Conservation (phyloP, 768 basidiomycete genomes). For the Termitomyces eurrhizus region DNA sequence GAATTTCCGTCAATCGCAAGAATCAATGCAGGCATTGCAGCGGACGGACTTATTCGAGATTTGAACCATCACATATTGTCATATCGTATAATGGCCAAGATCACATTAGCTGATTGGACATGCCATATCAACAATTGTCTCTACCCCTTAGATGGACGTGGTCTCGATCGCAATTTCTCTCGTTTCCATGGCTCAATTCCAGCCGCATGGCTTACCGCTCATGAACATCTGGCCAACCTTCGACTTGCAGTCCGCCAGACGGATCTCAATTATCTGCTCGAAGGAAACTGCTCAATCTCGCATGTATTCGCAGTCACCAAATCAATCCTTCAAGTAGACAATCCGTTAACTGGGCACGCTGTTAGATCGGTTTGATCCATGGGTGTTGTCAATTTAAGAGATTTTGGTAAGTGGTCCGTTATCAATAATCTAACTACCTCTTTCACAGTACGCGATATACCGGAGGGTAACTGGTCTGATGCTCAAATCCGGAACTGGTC, state of each 20-base stretch:
- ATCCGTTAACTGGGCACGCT: no score
- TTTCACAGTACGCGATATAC: no score
- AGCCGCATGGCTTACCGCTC: conserved; percentile 14
- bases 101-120: conserved; percentile 17
- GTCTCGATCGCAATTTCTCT: conserved; percentile 2
- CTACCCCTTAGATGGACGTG: conserved; percentile 3
- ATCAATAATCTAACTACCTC: no score
- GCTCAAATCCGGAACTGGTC: no score
- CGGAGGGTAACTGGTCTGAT: no score
- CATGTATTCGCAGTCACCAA: no score
- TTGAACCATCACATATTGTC: conserved; percentile 21
- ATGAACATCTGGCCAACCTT: conserved; percentile 8
- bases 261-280: conserved; percentile 3
- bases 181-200: conserved; percentile 8
- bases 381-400: no score
- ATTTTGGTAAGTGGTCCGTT: no score
- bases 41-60: conserved; percentile 19
- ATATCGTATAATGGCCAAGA: conserved; percentile 15
- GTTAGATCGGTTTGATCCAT: no score
- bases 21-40: conserved; percentile 16
- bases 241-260: conserved; percentile 1
- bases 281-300: neutral
- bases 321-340: neutral
- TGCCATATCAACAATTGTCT: conserved; percentile 10
- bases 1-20: conserved; percentile 20